Conservation (phyloP, 352 stramenopile species). For the Blastocystis sp. region DNA sequence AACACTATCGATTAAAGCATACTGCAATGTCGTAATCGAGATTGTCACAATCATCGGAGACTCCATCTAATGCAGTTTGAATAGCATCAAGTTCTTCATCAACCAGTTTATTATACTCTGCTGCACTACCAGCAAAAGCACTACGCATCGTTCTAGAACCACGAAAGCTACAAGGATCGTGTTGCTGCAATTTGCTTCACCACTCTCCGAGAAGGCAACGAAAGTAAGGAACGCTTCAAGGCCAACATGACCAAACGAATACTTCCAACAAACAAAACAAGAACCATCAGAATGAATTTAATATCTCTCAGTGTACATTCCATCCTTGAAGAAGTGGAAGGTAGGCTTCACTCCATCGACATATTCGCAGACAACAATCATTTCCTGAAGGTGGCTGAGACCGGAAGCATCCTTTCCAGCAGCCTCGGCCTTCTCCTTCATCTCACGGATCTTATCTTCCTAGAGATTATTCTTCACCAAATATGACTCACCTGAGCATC, state of each 20-base stretch:
- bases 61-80: slow-evolving; percentile 29
- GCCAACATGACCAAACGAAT: not conserved
- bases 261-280: slow-evolving; percentile 26
- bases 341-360: slow-evolving; percentile 61
- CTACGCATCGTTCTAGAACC: not conserved
- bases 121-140: slow-evolving; percentile 6
- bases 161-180: not conserved
- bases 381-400: slow-evolving; percentile 60
- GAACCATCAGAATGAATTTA: slow-evolving; percentile 5
- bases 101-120: slow-evolving; percentile 45
- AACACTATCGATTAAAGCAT: not conserved
- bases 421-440: slow-evolving; percentile 62
- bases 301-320: slow-evolving; percentile 61
- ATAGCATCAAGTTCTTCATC: slow-evolving; percentile 35
- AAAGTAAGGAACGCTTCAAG: not conserved
- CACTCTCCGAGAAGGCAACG: not conserved
- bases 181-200: not conserved
- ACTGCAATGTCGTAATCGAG: slow-evolving; percentile 49
- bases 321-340: slow-evolving; percentile 64
- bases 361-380: slow-evolving; percentile 61
- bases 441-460: slow-evolving; percentile 28
- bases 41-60: slow-evolving; percentile 52
- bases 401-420: slow-evolving; percentile 54
- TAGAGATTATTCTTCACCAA: not conserved
- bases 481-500: slow-evolving; percentile 15